These are phyloP conservation scores for Cucurbita ficifolia DNA, from an alignment of 306 rosid genomes.

Conservation along the genomic window DNA sequence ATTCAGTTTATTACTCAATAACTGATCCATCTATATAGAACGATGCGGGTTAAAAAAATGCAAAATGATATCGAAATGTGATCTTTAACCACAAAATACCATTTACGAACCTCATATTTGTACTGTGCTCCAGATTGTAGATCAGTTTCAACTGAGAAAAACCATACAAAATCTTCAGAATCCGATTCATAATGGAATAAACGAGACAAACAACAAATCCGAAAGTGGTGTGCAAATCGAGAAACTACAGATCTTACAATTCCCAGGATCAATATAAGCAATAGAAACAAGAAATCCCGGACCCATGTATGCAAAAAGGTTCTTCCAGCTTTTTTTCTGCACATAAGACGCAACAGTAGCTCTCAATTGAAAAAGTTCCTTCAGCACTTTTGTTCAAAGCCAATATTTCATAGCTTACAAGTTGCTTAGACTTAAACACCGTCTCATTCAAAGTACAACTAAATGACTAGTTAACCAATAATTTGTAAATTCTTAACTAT, in stretches of 20 bases:
- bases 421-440: background rate
- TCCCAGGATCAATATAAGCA: constrained; percentile 98
- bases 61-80: background rate
- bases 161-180: constrained; percentile 7
- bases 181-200: background rate
- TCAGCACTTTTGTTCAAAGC: background rate
- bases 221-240: constrained; percentile 7
- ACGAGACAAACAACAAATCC: background rate
- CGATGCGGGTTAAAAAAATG: background rate
- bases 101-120: constrained; percentile 58
- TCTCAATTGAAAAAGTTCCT: constrained; percentile 10
- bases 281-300: constrained; percentile 98
- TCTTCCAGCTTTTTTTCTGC: constrained; percentile 91
- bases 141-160: constrained; percentile 77
- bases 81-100: background rate
- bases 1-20: background rate
- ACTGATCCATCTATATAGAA: background rate
- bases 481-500: background rate
- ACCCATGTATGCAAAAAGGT: constrained; percentile 85
- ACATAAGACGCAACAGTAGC: constrained; percentile 12
- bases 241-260: constrained; percentile 46
- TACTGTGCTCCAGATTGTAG: constrained; percentile 83
- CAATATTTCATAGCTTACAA: background rate
- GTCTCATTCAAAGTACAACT: background rate
- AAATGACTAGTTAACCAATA: background rate